Conservation (phyloP, 1,284 basidiomycete species). For the Ustilago xerochloae region DNA sequence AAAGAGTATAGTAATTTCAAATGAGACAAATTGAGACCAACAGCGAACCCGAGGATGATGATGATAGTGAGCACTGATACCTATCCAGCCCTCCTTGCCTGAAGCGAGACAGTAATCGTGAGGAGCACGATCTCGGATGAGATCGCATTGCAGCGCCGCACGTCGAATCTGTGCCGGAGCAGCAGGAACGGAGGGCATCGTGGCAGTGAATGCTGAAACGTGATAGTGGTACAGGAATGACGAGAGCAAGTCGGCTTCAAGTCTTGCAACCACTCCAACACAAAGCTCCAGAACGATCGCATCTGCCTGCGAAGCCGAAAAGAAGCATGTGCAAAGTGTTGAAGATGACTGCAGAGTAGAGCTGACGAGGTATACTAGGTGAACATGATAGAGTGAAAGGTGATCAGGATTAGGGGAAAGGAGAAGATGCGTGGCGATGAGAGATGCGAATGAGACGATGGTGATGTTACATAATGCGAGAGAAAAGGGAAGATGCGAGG, state of each 20-base stretch:
- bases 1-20: constrained; percentile 23
- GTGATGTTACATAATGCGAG: constrained; percentile 45
- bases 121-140: background rate
- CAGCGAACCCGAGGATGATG: background rate
- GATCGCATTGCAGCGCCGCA: constrained; percentile 16
- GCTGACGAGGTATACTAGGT: constrained; percentile 28
- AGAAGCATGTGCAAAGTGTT: background rate
- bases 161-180: no score
- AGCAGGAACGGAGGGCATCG: background rate
- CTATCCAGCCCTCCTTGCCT: no score
- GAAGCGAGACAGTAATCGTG: background rate
- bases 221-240: constrained; percentile 17
- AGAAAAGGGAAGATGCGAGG: constrained; percentile 7
- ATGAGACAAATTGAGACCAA: background rate
- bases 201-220: background rate
- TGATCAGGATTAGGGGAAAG: constrained; percentile 17
- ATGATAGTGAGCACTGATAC: no score
- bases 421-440: constrained; percentile 11
- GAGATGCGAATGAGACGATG: constrained; percentile 13
- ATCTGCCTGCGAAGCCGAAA: constrained; percentile 29
- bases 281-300: background rate
- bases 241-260: background rate
- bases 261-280: no score
- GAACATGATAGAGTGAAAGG: constrained; percentile 13
- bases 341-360: background rate